Evolutionary conservation across 192 early-diverging fungal species (phyloP).

Genomic region (Backusella tuberculispora): DNA sequence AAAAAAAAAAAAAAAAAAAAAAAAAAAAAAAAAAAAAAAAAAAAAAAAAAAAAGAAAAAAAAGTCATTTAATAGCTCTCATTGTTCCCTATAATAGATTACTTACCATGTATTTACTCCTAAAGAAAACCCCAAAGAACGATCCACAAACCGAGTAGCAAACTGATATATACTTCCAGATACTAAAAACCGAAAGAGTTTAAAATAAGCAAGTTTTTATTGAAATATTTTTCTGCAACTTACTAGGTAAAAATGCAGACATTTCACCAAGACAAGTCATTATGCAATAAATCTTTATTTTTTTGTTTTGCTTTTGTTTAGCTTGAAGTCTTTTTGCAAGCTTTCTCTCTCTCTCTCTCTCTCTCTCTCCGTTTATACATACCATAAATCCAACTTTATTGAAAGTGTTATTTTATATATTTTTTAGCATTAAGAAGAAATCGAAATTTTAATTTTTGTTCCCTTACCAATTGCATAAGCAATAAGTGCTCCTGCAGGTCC

Average conservation of each 20-base stretch:
- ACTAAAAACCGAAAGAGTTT: conserved; percentile 22
- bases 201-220: background rate
- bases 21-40: no score
- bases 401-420: no score
- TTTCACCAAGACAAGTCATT: conserved; percentile 83
- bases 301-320: background rate
- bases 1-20: no score
- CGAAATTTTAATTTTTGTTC: background rate
- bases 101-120: conserved; percentile 68
- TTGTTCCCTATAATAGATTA: background rate
- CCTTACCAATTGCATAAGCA: conserved; percentile 50
- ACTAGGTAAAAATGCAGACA: conserved; percentile 77
- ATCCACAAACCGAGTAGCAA: conserved; percentile 78
- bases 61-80: conserved; percentile 23
- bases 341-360: no score
- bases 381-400: background rate
- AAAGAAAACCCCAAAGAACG: conserved; percentile 70
- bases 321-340: no score
- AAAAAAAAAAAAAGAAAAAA: conserved; percentile 15
- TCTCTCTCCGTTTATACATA: background rate
- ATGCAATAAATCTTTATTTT: conserved; percentile 60
- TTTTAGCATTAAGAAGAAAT: background rate
- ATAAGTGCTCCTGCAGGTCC: conserved; percentile 77
- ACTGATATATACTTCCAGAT: conserved; percentile 75
- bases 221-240: background rate